A percentile compares a stretch with the other conserved stretches of the same genome.
Evolutionary conservation across 2,329 filamentous ascomycete genomes (phyloP).

Genomic region (Aurifilum marmelostoma): DNA sequence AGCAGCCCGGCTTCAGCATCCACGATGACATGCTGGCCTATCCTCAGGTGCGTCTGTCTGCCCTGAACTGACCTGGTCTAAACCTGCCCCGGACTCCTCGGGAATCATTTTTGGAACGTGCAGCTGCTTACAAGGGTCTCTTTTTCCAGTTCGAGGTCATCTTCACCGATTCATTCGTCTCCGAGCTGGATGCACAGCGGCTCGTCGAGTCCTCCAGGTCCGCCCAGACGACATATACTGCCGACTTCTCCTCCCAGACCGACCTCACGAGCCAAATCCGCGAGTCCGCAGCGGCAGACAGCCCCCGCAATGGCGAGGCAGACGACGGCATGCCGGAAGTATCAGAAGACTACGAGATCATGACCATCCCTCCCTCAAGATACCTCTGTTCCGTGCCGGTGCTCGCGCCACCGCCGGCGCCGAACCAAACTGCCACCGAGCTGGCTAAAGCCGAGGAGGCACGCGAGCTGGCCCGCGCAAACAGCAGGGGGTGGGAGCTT

Average conservation of each 20-base stretch:
- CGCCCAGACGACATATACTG: constrained; percentile 42
- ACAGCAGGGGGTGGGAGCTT: constrained; percentile 77
- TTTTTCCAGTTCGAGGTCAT: constrained; percentile 72
- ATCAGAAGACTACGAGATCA: constrained; percentile 68
- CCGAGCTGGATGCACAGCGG: constrained; percentile 68
- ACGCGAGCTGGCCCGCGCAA: constrained; percentile 77
- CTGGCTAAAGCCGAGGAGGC: constrained; percentile 74
- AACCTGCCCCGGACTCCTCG: not conserved
- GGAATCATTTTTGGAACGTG: not conserved
- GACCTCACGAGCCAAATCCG: constrained; percentile 43
- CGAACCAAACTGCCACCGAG: constrained; percentile 69
- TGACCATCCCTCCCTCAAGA: constrained; percentile 69
- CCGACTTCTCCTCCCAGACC: constrained; percentile 46
- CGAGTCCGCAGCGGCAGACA: constrained; percentile 40
- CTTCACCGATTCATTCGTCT: constrained; percentile 73
- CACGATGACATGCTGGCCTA: constrained; percentile 86
- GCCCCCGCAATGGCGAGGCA: constrained; percentile 34
- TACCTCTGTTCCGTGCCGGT: constrained; percentile 87
- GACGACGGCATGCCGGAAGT: constrained; percentile 41
- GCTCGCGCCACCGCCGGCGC: constrained; percentile 59
- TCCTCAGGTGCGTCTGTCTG: constrained; percentile 67
- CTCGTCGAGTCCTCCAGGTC: constrained; percentile 52
- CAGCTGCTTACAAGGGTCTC: not conserved
- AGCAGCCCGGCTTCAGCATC: constrained; percentile 72
- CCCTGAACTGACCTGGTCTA: not conserved